Base-by-base conservation (phyloP, 257 asterid species). In the Euphrasia confusa region DNA sequence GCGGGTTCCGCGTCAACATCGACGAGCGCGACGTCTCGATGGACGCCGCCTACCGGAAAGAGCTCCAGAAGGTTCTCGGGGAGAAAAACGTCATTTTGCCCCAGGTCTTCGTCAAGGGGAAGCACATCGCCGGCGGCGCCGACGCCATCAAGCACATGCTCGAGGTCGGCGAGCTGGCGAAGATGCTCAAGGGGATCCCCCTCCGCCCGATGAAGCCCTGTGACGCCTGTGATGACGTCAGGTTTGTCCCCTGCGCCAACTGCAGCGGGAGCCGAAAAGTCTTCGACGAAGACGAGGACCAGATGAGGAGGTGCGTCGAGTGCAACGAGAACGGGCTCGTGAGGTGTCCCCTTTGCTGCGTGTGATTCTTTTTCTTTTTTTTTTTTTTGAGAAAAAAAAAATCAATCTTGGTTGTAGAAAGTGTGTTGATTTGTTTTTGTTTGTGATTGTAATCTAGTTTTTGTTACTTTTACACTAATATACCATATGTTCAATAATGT, bases 271-370 rank as follows among this genome's bases (percentile, higher is more conserved):
- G 93, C 72, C 68, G 79, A 4, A 84, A 80, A 65, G 74, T 81
- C 40, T 84, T 62, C 4, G 80, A 82, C 28, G 87, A 84, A 63
- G 78, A 74, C 7, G 73, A 72, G 45, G 84, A 71, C 63, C 73
- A 67, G 77, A 56, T 58, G 7, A 71, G 58, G 17, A 62, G 72
- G 54, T 83, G 89, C 60, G 72, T 68, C 0, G 77, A 75, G 2
- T 91, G 96, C 81, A 91, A 91, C 7, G 98, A 91, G 45, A 91
- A 91, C 12, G 98, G 98, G 53, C 82, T 91, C 33, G 68, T 86
- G 49, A 84, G 83, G 9, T 91, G 98, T 67, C 88, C 95, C 8
- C 75, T 80, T 27, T 90, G 98, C 78, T 75, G 82, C 50, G 49
- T 11, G 15, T 44, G 49, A 4, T 44, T 37, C 2, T 9, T 8